Evolutionary conservation across 768 basidiomycete genomes (phyloP).

Genomic region (Tylopilus vinaceipallidus): DNA sequence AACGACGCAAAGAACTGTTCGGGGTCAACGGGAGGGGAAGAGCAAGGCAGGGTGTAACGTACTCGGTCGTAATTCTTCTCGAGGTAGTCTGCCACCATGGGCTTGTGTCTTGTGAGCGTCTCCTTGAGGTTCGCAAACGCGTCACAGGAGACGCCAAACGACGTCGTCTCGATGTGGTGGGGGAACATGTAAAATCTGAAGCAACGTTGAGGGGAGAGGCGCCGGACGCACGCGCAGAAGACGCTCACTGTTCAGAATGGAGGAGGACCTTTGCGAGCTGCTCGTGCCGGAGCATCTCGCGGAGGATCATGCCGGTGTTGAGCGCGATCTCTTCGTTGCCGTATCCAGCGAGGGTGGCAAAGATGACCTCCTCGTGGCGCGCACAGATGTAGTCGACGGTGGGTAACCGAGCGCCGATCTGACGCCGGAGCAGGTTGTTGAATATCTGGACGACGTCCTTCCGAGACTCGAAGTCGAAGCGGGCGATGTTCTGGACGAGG

Average conservation of each 20-base stretch:
- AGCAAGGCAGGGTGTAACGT: constrained; percentile 25
- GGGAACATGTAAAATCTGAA: constrained; percentile 93
- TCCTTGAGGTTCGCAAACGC: constrained; percentile 98
- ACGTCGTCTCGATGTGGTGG: constrained; percentile 94
- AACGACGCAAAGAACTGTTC: constrained; percentile 92
- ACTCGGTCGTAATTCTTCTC: constrained; percentile 97
- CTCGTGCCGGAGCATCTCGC: constrained; percentile 95
- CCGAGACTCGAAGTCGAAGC: constrained; percentile 92
- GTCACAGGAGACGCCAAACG: constrained; percentile 97
- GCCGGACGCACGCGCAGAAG: background rate
- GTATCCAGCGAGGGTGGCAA: constrained; percentile 87
- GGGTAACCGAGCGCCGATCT: constrained; percentile 93
- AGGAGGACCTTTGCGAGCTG: constrained; percentile 85
- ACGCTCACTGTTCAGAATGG: constrained; percentile 87
- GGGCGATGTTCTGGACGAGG: constrained; percentile 77
- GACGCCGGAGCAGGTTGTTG: constrained; percentile 85
- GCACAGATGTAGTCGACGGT: constrained; percentile 91
- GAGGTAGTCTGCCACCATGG: constrained; percentile 96
- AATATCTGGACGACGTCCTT: constrained; percentile 85
- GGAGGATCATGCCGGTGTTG: constrained; percentile 97
- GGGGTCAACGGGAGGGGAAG: background rate
- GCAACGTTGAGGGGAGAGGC: constrained; percentile 2
- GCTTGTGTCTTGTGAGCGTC: constrained; percentile 93
- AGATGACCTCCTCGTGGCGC: constrained; percentile 72
- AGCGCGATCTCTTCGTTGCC: constrained; percentile 94